A percentile compares a stretch with the other conserved stretches of the same genome.
phyloP scores from a whole-genome alignment of 2,329 filamentous ascomycete genomes.

The Cladosporium sphaerospermum region DNA sequence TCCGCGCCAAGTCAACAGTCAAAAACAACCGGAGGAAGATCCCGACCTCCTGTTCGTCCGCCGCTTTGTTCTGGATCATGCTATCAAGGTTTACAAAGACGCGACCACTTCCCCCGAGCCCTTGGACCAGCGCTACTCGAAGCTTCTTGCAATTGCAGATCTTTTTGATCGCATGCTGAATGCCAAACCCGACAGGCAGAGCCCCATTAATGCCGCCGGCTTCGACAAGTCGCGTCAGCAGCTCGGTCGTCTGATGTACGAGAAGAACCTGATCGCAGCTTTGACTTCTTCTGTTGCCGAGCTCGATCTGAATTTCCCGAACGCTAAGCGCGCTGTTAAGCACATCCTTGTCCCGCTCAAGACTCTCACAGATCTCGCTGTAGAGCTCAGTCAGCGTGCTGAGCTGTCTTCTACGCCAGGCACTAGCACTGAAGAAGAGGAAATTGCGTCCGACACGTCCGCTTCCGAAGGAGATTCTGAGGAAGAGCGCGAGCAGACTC shows the following conservation, averaged over 20 bases:
- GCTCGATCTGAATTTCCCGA: slow-evolving; percentile 89
- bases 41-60: slow-evolving; percentile 84
- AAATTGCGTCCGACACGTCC: slow-evolving; percentile 80
- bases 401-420: slow-evolving; percentile 59
- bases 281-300: slow-evolving; percentile 90
- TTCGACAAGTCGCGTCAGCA: slow-evolving; percentile 61
- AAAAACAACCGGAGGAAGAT: slow-evolving; percentile 68
- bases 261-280: slow-evolving; percentile 89
- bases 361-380: slow-evolving; percentile 78
- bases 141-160: slow-evolving; percentile 80
- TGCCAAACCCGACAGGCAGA: slow-evolving; percentile 57
- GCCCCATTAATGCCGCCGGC: slow-evolving; percentile 9
- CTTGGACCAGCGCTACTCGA: slow-evolving; percentile 78
- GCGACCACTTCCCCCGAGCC: slow-evolving; percentile 72
- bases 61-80: slow-evolving; percentile 89
- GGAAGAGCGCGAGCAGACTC: slow-evolving; percentile 72
- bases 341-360: slow-evolving; percentile 89
- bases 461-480: slow-evolving; percentile 60
- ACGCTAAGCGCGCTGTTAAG: slow-evolving; percentile 89
- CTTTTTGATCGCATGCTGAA: slow-evolving; percentile 90
- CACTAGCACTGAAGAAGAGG: slow-evolving; percentile 68
- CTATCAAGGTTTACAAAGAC: slow-evolving; percentile 86
- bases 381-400: slow-evolving; percentile 74
- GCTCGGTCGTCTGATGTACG: slow-evolving; percentile 91
- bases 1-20: slow-evolving; percentile 46